Conservation (phyloP, 176 grass and related monocot genomes). For the Saccharum spontaneum region DNA sequence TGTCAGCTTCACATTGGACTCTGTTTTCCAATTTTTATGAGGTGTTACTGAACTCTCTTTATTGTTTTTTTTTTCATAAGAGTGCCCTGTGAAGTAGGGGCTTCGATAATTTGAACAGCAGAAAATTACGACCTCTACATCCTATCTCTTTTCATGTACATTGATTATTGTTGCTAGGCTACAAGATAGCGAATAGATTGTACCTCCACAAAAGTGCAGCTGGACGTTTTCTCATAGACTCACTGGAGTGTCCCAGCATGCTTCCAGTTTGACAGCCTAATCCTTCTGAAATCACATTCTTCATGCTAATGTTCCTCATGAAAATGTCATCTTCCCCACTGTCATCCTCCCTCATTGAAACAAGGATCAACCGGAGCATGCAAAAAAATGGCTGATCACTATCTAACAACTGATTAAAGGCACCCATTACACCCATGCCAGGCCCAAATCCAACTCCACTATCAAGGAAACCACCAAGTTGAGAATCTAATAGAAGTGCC, state of each 20-base stretch:
- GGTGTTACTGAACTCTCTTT: background rate
- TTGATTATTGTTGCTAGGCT: background rate
- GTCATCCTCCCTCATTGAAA: constrained; percentile 98
- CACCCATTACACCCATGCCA: constrained; percentile 83
- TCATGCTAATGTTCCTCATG: constrained; percentile 58
- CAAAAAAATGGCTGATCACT: constrained; percentile 99
- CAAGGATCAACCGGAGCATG: constrained; percentile 91
- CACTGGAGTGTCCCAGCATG: constrained; percentile 40
- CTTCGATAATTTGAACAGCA: background rate
- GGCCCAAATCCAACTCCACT: constrained; percentile 89
- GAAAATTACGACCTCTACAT: background rate
- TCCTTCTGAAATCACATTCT: constrained; percentile 69
- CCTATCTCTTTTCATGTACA: background rate
- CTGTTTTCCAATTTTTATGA: background rate
- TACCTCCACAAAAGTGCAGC: constrained; percentile 99
- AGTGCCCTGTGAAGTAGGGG: background rate
- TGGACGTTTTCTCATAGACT: constrained; percentile 59
- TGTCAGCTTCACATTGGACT: background rate
- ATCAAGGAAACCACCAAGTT: constrained; percentile 81
- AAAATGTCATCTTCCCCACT: constrained; percentile 74
- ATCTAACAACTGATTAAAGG: constrained; percentile 94
- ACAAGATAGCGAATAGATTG: background rate
- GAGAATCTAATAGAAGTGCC: constrained; percentile 93
- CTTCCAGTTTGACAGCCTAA: constrained; percentile 47
- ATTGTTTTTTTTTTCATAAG: background rate